phyloP scores from a whole-genome alignment of 352 stramenopile genomes.

The Pythium pyrilobum region DNA sequence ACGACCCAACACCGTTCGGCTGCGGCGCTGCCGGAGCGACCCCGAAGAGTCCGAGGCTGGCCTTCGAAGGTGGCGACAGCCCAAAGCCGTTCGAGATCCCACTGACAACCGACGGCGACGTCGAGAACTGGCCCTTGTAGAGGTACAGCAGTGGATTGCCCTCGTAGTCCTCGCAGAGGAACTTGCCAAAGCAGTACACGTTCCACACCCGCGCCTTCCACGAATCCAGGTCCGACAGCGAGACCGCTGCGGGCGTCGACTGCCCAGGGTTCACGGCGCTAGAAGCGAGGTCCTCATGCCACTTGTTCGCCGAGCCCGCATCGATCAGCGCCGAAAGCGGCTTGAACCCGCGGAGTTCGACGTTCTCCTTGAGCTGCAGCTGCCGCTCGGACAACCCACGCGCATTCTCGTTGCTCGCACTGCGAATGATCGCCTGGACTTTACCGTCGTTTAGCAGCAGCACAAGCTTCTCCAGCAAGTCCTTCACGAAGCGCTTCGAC shows the following conservation, averaged over 20 bases:
- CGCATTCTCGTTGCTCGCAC: slow-evolving; percentile 9
- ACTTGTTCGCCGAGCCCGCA: slow-evolving; percentile 15
- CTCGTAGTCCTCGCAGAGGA: slow-evolving; percentile 56
- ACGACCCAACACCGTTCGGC: neutral
- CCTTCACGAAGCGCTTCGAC: slow-evolving; percentile 20
- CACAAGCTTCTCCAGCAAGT: slow-evolving; percentile 44
- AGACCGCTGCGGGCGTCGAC: neutral
- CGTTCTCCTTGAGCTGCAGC: slow-evolving; percentile 61
- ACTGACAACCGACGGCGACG: slow-evolving; percentile 20
- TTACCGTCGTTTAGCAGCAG: slow-evolving; percentile 53
- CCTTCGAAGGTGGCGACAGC: neutral
- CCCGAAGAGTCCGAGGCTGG: slow-evolving; percentile 4
- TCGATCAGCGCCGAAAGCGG: slow-evolving; percentile 36
- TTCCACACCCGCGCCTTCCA: slow-evolving; percentile 58
- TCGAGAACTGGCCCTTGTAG: slow-evolving; percentile 34
- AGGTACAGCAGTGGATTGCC: slow-evolving; percentile 54
- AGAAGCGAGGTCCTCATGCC: slow-evolving; percentile 20
- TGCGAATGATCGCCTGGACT: slow-evolving; percentile 27
- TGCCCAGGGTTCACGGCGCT: neutral
- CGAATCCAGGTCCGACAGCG: slow-evolving; percentile 38
- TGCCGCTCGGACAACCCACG: slow-evolving; percentile 30
- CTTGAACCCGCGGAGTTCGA: slow-evolving; percentile 65
- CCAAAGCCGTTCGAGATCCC: slow-evolving; percentile 15
- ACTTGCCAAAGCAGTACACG: slow-evolving; percentile 46
- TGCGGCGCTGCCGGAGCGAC: neutral